Evolutionary conservation across 2,329 filamentous ascomycete genomes (phyloP).

Genomic region (Amylocarpus encephaloides): DNA sequence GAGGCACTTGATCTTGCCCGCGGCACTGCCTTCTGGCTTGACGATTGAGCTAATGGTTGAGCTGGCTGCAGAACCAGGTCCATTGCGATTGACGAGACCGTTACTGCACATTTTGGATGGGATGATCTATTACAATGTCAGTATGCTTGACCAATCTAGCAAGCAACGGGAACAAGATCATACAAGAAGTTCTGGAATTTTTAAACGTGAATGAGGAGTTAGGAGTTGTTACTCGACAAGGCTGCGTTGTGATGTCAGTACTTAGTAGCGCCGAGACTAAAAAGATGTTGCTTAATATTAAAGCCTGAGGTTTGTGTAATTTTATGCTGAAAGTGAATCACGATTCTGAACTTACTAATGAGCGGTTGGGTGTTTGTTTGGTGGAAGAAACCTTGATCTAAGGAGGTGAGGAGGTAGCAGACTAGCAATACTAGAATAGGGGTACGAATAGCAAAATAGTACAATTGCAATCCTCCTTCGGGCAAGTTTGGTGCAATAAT

Average conservation of each 20-base stretch:
- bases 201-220: not conserved
- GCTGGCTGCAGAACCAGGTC: constrained; percentile 43
- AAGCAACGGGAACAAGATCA: not conserved
- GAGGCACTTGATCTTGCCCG: constrained; percentile 42
- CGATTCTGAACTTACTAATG: too few species aligned
- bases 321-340: too few species aligned
- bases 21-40: constrained; percentile 40
- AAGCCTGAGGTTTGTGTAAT: too few species aligned
- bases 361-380: too few species aligned
- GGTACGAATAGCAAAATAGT: too few species aligned
- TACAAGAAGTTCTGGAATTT: not conserved
- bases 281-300: not conserved
- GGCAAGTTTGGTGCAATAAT: too few species aligned
- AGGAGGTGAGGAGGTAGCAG: too few species aligned
- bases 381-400: too few species aligned
- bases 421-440: too few species aligned
- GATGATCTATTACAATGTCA: not conserved
- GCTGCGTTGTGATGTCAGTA: constrained; percentile 6
- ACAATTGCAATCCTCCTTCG: too few species aligned
- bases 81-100: constrained; percentile 37
- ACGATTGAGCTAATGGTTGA: constrained; percentile 45
- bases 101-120: constrained; percentile 28
- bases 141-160: not conserved
- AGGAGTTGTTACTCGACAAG: not conserved
- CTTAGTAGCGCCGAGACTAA: not conserved